A percentile compares a stretch with the other conserved stretches of the same genome.
Evolutionary conservation across 208 protist genomes (phyloP).

Genomic region (Leishmania tropica): DNA sequence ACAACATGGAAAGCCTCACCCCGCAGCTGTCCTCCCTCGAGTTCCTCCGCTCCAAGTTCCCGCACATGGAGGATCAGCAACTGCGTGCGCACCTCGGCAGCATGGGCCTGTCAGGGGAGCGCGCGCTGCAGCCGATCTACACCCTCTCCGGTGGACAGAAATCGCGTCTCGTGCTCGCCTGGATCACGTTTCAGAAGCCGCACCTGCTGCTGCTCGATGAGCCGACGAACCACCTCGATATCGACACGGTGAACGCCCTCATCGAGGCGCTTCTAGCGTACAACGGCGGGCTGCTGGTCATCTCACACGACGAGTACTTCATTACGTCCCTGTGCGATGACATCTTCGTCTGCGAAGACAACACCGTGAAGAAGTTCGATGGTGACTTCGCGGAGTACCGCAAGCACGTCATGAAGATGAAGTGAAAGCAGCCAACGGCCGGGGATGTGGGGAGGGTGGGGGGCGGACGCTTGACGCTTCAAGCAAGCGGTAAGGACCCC

Average conservation of each 20-base stretch:
- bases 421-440: constrained; percentile 26
- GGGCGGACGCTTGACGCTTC: neutral
- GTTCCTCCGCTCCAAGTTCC: constrained; percentile 87
- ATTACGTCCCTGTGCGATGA: constrained; percentile 93
- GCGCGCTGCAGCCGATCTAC: constrained; percentile 90
- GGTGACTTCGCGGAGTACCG: constrained; percentile 92
- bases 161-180: constrained; percentile 92
- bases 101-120: constrained; percentile 91
- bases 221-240: constrained; percentile 96
- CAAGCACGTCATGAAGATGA: constrained; percentile 75
- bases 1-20: constrained; percentile 93
- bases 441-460: neutral
- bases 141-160: constrained; percentile 96
- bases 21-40: constrained; percentile 92
- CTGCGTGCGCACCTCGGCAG: constrained; percentile 92
- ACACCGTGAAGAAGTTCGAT: constrained; percentile 77
- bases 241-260: constrained; percentile 94
- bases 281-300: constrained; percentile 91
- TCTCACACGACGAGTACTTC: constrained; percentile 95
- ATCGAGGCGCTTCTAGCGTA: constrained; percentile 90
- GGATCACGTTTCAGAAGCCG: constrained; percentile 93
- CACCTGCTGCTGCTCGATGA: constrained; percentile 97
- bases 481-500: neutral
- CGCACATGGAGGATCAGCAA: constrained; percentile 76
- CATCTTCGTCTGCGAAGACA: constrained; percentile 87